Evolutionary conservation across 2,329 filamentous ascomycete genomes (phyloP).

Genomic region (Cadophora gregata): DNA sequence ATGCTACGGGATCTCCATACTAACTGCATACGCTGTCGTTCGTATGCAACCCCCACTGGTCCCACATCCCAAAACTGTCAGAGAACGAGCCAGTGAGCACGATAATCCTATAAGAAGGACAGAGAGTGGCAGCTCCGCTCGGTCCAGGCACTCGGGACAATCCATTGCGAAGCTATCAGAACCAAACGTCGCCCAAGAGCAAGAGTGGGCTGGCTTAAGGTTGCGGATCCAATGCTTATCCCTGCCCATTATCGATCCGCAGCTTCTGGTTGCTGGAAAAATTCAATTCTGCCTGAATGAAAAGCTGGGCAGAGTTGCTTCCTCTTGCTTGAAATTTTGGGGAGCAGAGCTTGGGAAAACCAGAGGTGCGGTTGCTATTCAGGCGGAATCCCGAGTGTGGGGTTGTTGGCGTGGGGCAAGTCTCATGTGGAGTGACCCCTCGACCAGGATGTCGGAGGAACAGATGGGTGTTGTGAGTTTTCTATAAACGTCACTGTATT

Average conservation of each 20-base stretch:
- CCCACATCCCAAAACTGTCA: constrained; percentile 1
- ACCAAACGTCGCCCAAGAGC: constrained; percentile 1
- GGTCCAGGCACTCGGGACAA: constrained; percentile 3
- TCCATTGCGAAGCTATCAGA: background rate
- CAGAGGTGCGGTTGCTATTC: constrained; percentile 8
- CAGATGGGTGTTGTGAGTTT: constrained; percentile 3
- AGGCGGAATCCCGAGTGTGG: constrained; percentile 24
- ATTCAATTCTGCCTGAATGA: constrained; percentile 5
- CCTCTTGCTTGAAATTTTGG: background rate
- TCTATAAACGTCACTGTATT: background rate
- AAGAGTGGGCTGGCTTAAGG: constrained; percentile 11
- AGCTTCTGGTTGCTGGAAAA: constrained; percentile 29
- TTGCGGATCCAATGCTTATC: constrained; percentile 11
- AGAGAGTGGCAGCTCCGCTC: background rate
- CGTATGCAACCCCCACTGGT: background rate
- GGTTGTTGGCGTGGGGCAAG: constrained; percentile 14
- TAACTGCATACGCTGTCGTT: background rate
- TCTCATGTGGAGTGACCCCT: constrained; percentile 6
- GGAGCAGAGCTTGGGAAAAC: background rate
- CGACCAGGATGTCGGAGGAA: constrained; percentile 1
- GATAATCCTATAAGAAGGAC: constrained; percentile 1
- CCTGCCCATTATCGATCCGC: constrained; percentile 13
- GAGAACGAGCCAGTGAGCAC: background rate
- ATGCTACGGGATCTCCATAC: background rate
- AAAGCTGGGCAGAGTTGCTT: constrained; percentile 1